Evolutionary conservation across 352 stramenopile genomes (phyloP).

Genomic region (Globisporangium carolinianum): DNA sequence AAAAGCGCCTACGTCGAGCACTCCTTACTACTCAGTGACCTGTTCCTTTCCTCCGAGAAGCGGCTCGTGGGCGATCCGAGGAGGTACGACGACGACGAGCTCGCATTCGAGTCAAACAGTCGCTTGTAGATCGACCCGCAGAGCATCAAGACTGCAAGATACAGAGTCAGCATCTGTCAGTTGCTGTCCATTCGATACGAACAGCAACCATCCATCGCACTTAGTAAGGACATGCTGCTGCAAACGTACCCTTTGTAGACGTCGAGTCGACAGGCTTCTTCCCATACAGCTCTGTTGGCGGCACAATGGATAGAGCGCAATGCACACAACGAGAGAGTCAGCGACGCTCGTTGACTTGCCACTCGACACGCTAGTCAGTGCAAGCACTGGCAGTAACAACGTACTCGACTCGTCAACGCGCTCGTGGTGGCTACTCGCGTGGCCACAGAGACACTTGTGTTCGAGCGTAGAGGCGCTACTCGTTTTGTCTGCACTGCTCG

Average conservation of each 20-base stretch:
- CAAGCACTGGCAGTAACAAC: neutral
- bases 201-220: neutral
- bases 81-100: conserved; percentile 17
- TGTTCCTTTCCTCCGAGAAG: too few relatives aligned
- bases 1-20: too few relatives aligned
- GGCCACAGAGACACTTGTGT: conserved; percentile 55
- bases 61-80: too few relatives aligned
- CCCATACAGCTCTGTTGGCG: conserved; percentile 45
- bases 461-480: conserved; percentile 20
- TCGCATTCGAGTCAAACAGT: conserved; percentile 52
- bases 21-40: too few relatives aligned
- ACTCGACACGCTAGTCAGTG: conserved; percentile 10
- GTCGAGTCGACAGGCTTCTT: conserved; percentile 50
- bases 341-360: too few relatives aligned
- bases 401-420: conserved; percentile 69
- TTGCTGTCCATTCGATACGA: neutral
- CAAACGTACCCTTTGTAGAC: conserved; percentile 46
- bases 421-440: conserved; percentile 72
- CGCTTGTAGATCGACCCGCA: conserved; percentile 69
- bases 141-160: conserved; percentile 50
- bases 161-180: conserved; percentile 4
- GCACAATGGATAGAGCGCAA: neutral
- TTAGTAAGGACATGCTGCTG: too few relatives aligned
- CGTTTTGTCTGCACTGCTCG: conserved; percentile 17
- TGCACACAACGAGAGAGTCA: neutral